phyloP scores from a whole-genome alignment of 192 early-diverging fungal genomes.

The Entomortierella chlamydospora region DNA sequence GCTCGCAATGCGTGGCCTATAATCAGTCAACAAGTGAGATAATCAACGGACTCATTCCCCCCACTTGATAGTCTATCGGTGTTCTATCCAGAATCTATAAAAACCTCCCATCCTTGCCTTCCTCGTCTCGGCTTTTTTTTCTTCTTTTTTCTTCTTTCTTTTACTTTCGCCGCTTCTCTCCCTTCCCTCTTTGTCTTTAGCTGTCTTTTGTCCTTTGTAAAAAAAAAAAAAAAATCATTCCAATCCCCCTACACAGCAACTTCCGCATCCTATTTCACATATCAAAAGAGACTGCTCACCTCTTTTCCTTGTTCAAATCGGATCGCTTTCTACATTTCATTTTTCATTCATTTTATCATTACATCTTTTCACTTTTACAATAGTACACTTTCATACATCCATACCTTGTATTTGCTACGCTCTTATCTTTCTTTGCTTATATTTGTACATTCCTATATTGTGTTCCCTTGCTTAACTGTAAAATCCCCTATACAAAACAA shows the following conservation, averaged over 20 bases:
- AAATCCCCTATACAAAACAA: neutral
- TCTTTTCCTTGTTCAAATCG: slow-evolving; percentile 14
- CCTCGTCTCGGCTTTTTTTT: slow-evolving; percentile 24
- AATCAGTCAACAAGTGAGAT: neutral
- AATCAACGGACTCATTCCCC: slow-evolving; percentile 16
- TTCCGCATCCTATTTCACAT: slow-evolving; percentile 5
- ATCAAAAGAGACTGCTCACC: slow-evolving; percentile 44
- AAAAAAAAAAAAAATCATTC: neutral
- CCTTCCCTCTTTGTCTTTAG: slow-evolving; percentile 5
- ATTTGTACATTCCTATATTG: slow-evolving; percentile 18
- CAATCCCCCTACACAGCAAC: neutral
- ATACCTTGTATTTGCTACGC: slow-evolving; percentile 25
- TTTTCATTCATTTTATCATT: too few relatives aligned
- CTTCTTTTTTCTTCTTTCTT: too few relatives aligned
- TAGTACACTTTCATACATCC: slow-evolving; percentile 13
- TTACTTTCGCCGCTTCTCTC: neutral
- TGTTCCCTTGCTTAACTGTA: neutral
- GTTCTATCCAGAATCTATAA: slow-evolving; percentile 28
- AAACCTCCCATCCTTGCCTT: slow-evolving; percentile 20
- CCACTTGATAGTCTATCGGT: too few relatives aligned
- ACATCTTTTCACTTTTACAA: slow-evolving; percentile 3
- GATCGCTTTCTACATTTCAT: too few relatives aligned
- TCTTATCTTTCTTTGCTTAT: slow-evolving; percentile 12
- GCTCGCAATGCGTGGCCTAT: neutral
- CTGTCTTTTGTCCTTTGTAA: slow-evolving; percentile 2